Conservation (phyloP, 2,329 filamentous ascomycete species). For the Colletotrichum orbiculare region DNA sequence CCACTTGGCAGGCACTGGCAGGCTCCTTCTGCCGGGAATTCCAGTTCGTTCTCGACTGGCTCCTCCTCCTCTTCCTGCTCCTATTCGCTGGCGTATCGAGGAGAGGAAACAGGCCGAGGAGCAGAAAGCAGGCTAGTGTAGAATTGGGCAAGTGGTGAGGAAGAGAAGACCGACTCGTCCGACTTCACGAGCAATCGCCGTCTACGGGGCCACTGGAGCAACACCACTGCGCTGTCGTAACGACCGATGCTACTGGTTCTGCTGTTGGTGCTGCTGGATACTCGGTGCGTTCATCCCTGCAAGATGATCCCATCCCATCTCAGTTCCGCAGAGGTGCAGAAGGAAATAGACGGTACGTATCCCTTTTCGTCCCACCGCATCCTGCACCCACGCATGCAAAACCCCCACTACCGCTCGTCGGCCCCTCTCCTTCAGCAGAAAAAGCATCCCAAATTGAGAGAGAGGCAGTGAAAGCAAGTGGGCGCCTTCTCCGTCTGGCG, state of each 20-base stretch:
- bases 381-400: conserved; percentile 6
- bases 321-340: conserved; percentile 7
- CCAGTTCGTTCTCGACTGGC: too few relatives aligned
- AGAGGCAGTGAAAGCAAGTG: too few relatives aligned
- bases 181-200: conserved; percentile 2
- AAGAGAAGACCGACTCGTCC: conserved; percentile 30
- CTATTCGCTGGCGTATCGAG: too few relatives aligned
- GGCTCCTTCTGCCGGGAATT: too few relatives aligned
- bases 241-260: too few relatives aligned
- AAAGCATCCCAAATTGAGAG: not conserved
- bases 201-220: too few relatives aligned
- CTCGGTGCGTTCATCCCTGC: conserved; percentile 12
- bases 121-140: too few relatives aligned
- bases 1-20: too few relatives aligned
- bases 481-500: not conserved
- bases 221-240: too few relatives aligned
- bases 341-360: conserved; percentile 27
- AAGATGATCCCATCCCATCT: conserved; percentile 28
- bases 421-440: conserved; percentile 21
- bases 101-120: too few relatives aligned
- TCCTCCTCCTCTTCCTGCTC: too few relatives aligned
- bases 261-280: not conserved
- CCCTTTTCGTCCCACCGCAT: conserved; percentile 23
- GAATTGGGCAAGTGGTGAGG: not conserved
- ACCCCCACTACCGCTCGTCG: conserved; percentile 29